Evolutionary conservation across 768 basidiomycete species (phyloP).

Genomic region (Tubosaeta sp.): DNA sequence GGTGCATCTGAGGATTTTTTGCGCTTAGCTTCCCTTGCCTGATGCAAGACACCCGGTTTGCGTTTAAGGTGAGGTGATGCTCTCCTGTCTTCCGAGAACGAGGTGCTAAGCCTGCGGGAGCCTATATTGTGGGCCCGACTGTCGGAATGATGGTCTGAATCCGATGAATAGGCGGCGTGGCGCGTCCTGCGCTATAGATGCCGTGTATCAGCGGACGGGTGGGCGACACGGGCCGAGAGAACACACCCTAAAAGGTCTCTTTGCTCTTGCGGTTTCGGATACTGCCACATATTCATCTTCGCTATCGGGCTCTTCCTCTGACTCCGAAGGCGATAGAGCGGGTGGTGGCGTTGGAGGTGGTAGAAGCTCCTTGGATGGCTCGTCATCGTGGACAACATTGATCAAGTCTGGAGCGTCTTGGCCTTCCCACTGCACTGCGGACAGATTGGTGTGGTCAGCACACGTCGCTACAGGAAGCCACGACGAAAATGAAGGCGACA

Average conservation of each 20-base stretch:
- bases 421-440: constrained; percentile 72
- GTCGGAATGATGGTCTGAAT: constrained; percentile 41
- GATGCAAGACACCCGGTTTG: constrained; percentile 41
- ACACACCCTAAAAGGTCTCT: constrained; percentile 44
- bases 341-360: constrained; percentile 28
- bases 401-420: constrained; percentile 49
- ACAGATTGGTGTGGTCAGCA: constrained; percentile 29
- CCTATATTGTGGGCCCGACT: constrained; percentile 10
- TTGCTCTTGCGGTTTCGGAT: constrained; percentile 28
- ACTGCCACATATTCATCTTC: constrained; percentile 72
- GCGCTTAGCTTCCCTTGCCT: constrained; percentile 42
- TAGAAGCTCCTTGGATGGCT: constrained; percentile 14
- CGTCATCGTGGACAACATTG: constrained; percentile 17
- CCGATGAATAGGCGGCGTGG: constrained; percentile 37
- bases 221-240: constrained; percentile 7
- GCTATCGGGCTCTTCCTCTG: constrained; percentile 49
- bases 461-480: constrained; percentile 13
- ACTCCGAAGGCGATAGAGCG: constrained; percentile 38
- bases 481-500: constrained; percentile 10
- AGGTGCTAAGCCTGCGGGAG: constrained; percentile 13
- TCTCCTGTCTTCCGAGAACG: constrained; percentile 19
- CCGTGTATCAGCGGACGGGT: constrained; percentile 10
- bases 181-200: constrained; percentile 41
- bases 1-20: constrained; percentile 42
- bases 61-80: constrained; percentile 45